Evolutionary conservation across 2,329 filamentous ascomycete genomes (phyloP).

Genomic region (Colletotrichum sansevieriae): DNA sequence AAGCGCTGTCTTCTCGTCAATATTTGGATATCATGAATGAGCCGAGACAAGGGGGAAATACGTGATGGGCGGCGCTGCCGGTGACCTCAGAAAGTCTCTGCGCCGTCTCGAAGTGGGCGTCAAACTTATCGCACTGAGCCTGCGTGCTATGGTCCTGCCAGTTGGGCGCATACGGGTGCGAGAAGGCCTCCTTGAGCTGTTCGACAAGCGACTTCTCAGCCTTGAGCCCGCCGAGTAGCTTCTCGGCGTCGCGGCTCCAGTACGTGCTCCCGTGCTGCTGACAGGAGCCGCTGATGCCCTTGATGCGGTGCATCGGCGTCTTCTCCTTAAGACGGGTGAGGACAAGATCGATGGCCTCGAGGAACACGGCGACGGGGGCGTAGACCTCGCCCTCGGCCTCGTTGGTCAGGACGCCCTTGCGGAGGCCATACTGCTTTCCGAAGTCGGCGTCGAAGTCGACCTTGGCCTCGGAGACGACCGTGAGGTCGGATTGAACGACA

Average conservation of each 20-base stretch:
- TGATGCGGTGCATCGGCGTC: conserved; percentile 76
- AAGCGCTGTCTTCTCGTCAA: conserved; percentile 73
- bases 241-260: conserved; percentile 81
- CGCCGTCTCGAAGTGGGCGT: conserved; percentile 75
- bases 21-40: not conserved
- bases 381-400: conserved; percentile 88
- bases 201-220: conserved; percentile 73
- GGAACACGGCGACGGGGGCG: conserved; percentile 93
- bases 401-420: conserved; percentile 89
- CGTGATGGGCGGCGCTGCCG: conserved; percentile 94
- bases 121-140: conserved; percentile 89
- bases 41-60: conserved; percentile 58
- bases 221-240: conserved; percentile 72
- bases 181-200: conserved; percentile 80
- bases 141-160: conserved; percentile 99
- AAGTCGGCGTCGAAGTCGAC: conserved; percentile 96
- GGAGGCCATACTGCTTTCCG: conserved; percentile 77
- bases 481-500: conserved; percentile 85
- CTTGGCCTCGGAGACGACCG: conserved; percentile 85
- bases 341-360: conserved; percentile 91
- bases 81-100: conserved; percentile 82
- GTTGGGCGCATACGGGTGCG: conserved; percentile 90
- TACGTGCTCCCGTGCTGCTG: conserved; percentile 99
- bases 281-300: conserved; percentile 89
- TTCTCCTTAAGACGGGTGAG: conserved; percentile 77